Base-by-base conservation (phyloP, 148 eudicot genomes). In the Nepenthes mirabilis region DNA sequence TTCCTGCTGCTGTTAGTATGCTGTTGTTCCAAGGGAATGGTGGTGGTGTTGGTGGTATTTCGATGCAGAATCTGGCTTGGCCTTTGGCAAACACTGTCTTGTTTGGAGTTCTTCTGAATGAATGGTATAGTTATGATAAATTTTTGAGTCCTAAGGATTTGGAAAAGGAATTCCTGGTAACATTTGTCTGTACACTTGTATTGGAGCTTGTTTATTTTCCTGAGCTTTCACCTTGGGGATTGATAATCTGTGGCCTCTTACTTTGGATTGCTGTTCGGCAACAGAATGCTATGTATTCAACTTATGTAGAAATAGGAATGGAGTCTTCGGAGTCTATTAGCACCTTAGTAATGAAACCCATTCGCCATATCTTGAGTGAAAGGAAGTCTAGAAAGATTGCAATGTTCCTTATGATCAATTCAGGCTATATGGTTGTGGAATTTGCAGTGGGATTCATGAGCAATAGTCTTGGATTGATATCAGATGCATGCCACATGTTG, bases 401-500 rank as follows among this genome's bases (percentile, higher is more conserved):
- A 13, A 83, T 93, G 68, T 93, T 93, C 66, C 90, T 93, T 47
- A 60, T 93, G 95, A 86, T 93, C 70, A 93, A 93, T 70, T 82
- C 94, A 1, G 85, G 74, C 48, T 93, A 93, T 49, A 93, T 93
- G 98, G 83, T 93, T 67, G 96, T 93, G 57, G 98, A 93, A 68
- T 93, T 93, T 68, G 83, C 76, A 35, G 98, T 79, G 49, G 98
- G 98, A 52, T 93, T 93, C 65, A 88, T 93, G 98, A 88, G 91
- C 69, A 93, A 93, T 57, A 93, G 98, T 77, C 95, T 93, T 64
- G 98, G 98, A 52, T 68, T 93, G 77, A 88, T 93, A 71, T 88
- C 98, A 36, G 98, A 93, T 73, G 98, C 98, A 2, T 93, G 98
- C 63, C 98, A 93, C 74, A 93, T 93, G 98, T 60, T 93, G 72